Evolutionary conservation across 2,329 filamentous ascomycete genomes (phyloP), one percentile per base, ranked within the genome.

Genomic region (Herpomyces periplanetae): DNA sequence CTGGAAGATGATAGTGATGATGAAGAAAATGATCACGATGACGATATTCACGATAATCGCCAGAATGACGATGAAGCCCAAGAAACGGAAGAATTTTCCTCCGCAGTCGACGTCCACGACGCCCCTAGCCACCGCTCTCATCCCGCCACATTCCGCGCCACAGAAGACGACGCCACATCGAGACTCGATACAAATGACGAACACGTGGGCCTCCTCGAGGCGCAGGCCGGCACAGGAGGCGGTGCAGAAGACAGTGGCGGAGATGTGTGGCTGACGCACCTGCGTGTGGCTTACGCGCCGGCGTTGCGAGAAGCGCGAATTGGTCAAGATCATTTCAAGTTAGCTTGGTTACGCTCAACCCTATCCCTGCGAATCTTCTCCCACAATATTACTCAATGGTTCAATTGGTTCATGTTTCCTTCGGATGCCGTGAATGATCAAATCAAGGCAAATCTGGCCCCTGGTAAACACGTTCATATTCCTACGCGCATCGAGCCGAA

Each of bases 401-500:
- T n/a, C n/a, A n/a, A n/a, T n/a, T n/a, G n/a, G n/a, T n/a, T n/a
- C n/a, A n/a, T n/a, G n/a, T n/a, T n/a, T n/a, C 17, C 9, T 12
- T 9, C 9, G 8, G 10, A 12, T 12, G 10, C 10, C 17, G 13
- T 5, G 5, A n/a, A 7, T 15, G 14, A 15, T 7, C 17, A 12
- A 9, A 17, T 8, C 10, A 6, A 10, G 5, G 10, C 13, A 9
- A 9, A 10, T 10, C 9, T 12, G 5, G 9, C 17, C 5, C 10
- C 17, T 10, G 17, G 17, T 12, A 17, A 17, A 10, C 17, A 66
- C 37, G 91, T 96, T 23, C 75, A 91, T 31, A 80, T 96, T 10
- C 75, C 75, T 7, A 62, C 91, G 21, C 59, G 80, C 18, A 73
- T 96, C 13, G 80, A 96, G 39, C 80, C 80, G 13, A 96, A 96